Base-by-base conservation (phyloP, 2,329 filamentous ascomycete genomes). In the Sporothrix globosa region DNA sequence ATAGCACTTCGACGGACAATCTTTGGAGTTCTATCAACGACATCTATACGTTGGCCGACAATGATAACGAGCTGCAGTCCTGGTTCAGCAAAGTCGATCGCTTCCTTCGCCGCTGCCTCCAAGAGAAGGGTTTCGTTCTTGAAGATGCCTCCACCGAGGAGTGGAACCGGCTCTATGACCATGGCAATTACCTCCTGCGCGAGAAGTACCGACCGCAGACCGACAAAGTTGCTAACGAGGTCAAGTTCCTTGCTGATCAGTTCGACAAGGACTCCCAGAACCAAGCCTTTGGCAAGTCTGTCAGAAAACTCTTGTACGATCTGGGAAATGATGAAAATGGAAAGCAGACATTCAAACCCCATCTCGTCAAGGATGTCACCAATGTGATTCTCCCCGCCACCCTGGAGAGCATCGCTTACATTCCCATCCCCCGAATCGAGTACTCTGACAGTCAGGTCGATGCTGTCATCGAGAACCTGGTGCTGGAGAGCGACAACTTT, bases 401-500 rank as follows among this genome's bases (percentile, higher is more conserved):
- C 69, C 91, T 99, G 74, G 92, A 96, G 83, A 92, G 90, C 74
- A 84, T 96, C 70, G 90, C 92, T 72, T 99, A 99, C 80, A 87
- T 99, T 93, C 96, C 74, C 4, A 88, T 99, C 66, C 96, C 96
- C 27, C 91, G 96, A 70, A 97, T 99, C 72, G 96, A 99, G 83
- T 96, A 93, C 77, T 91, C 89, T 1, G 96, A 98, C 76, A 85
- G 87, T 2, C 88, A 90, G 84, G 85, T 97, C 67, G 96, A 99
- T 80, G 91, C 91, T 65, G 87, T 98, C 65, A 87, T 99, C 58
- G 96, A 99, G 83, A 99, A 99, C 80, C 84, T 99, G 13, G 91
- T 97, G 60, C 87, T 99, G 68, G 96, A 99, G 83, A 94, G 92
- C 74, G 94, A 98, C 84, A 99, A 99, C 82, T 89, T 99, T 75